These are phyloP conservation scores for Boletus rex-veris DNA, from an alignment of 768 basidiomycete genomes.

Conservation along the genomic window DNA sequence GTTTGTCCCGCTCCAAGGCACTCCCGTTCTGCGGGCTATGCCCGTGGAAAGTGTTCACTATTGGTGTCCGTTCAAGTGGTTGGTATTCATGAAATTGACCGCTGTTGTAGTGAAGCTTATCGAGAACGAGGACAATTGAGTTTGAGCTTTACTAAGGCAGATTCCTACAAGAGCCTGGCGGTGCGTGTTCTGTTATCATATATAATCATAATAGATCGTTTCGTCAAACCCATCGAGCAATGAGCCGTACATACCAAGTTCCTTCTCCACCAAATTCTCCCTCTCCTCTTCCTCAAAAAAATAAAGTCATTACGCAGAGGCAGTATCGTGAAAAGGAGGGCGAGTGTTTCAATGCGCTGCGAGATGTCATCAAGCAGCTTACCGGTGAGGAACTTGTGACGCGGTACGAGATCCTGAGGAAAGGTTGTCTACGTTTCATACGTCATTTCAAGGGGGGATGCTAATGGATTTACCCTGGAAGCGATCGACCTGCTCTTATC, in stretches of 20 bases:
- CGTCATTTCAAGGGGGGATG: background rate
- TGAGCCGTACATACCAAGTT: background rate
- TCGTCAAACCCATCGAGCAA: background rate
- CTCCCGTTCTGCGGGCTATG: too few relatives aligned
- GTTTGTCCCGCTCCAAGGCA: too few relatives aligned
- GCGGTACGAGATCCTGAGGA: conserved; percentile 21
- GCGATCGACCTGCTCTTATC: conserved; percentile 3
- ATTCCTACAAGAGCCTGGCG: background rate
- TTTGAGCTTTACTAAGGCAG: too few relatives aligned
- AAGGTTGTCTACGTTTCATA: conserved; percentile 12
- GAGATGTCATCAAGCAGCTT: conserved; percentile 13
- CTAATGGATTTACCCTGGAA: conserved; percentile 1
- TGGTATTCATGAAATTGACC: background rate
- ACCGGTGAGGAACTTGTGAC: conserved; percentile 15
- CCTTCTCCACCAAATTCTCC: background rate
- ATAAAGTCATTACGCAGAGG: conserved; percentile 16
- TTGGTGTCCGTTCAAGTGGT: background rate
- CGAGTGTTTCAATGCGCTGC: conserved; percentile 14
- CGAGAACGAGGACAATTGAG: too few relatives aligned
- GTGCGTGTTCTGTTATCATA: background rate
- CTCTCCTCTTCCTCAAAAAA: background rate
- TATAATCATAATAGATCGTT: background rate
- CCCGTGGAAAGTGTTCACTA: background rate
- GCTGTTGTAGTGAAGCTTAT: too few relatives aligned
- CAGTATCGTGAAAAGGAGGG: conserved; percentile 24